Base-by-base conservation (phyloP, 2,329 filamentous ascomycete species). In the Allantophomopsis cytisporea region DNA sequence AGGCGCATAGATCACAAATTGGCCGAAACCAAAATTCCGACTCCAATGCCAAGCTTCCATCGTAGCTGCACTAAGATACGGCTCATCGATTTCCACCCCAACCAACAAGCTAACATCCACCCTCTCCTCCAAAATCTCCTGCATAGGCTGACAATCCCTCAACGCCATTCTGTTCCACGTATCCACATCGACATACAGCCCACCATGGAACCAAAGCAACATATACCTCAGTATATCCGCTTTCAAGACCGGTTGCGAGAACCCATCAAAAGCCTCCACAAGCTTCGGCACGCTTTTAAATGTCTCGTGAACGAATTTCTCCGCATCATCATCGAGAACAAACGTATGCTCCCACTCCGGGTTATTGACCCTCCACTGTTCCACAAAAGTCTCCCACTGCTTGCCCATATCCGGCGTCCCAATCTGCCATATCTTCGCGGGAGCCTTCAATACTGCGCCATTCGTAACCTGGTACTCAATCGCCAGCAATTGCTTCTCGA, bases 171-270 rank as follows among this genome's bases (percentile, higher is more conserved):
- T 41, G 28, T 39, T 36, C 47, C 47, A 51, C 8, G 47, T 47
- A 35, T 50, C 46, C 2, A 49, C 38, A 11, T 44, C 43, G 4
- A 45, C 18, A 16, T 40, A 48, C 11, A 50, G 45, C 2, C 49
- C 47, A 0, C 49, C 49, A 43, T 48, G 31, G 31, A 46, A 50
- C 46, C 46, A 51, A 4, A 51, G 38, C 6, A 51, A 10, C 6
- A 50, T 20, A 41, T 48, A 48, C 14, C 43, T 41, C 6, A 41
- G 23, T 13, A 51, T 21, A 38, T 51, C 43, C 11, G 40, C 36
- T 31, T 38, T 33, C 8, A 50, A 31, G 15, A 31, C 31, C 6
- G 43, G 39, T 8, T 6, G 4, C 23, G 23, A 12, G 14, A 43
- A 38, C 5, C 30, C 18, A 4, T 35, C 30, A 12, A 42, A 41